Evolutionary conservation across 768 basidiomycete genomes (phyloP), one percentile per base, ranked within the genome.

Genomic region (Russula sp.): DNA sequence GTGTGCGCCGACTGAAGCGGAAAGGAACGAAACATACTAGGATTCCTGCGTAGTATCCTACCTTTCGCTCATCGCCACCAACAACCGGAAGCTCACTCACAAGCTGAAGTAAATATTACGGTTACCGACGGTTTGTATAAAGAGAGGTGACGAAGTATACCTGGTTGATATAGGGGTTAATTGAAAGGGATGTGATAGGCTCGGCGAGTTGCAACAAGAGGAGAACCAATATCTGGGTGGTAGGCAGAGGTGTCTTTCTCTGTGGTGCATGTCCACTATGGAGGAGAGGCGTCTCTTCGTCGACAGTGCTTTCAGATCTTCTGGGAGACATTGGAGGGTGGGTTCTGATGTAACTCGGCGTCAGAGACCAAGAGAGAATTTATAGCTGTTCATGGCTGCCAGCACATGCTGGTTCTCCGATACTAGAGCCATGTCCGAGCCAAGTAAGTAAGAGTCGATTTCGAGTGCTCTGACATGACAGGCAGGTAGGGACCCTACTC

Each of bases 131-230:
- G 0, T 20, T 1, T 22, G n/a, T 14, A 18, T 8, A 20, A 2
- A 14, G 34, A 13, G 35, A 20, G 11, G 14, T 11, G n/a, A 39
- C 2, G 14, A 35, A 53, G 2, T 71, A 32, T 37, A 77, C 80
- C 71, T 82, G 78, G 65, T 80, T 80, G 22, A 82, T 77, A 70
- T 82, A 82, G 0, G 81, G 82, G 57, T 78, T 79, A 40, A 83
- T 82, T 44, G 63, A 64, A 56, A 50, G 48, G 9, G 48, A 55
- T 1, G 54, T 50, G 34, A 64, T 56, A 11, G 54, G 58, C 14
- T 64, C 63, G 14, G 58, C 32, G 9, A 64, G 58, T 16, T 42
- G 48, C 40, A 60, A 42, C 48, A 64, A 37, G 53, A 51, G 48
- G 10, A 64, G 54, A 40, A 64, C 3, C 1, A 44, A 60, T 5